Evolutionary conservation across 2,329 filamentous ascomycete species (phyloP), one percentile per base, ranked within the genome.

Genomic region (Hirsutella minnesotensis): DNA sequence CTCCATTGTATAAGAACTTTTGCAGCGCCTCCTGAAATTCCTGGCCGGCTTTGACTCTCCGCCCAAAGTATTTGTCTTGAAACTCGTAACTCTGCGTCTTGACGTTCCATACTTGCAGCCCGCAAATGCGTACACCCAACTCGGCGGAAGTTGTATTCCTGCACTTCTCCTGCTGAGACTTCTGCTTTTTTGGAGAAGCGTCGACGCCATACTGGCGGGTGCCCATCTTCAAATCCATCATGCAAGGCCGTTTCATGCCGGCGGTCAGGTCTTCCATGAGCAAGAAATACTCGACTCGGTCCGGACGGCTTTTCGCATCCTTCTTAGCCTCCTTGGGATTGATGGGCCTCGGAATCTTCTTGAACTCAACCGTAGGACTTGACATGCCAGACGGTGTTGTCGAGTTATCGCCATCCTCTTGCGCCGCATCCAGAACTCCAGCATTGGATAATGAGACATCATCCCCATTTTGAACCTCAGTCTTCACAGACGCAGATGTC

Each of bases 181-280:
- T 81, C 56, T 89, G 86, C 62, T 98, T 98, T 69, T 94, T 94
- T 36, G 87, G 80, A 42, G 76, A 81, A 2, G 92, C 92, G 52
- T 96, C 89, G 12, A 96, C 79, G 8, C 92, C 92, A 59, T 95
- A 96, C 58, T 98, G 92, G 2, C 92, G 81, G 8, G 92, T 98
- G 18, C 92, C 92, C 92, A 98, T 98, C 60, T 98, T 98, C 48
- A 98, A 70, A 58, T 98, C 92, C 62, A 98, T 83, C 46, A 98
- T 94, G 63, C 92, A 96, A 5, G 92, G 92, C 40, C 85, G 81
- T 58, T 87, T 89, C 92, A 98, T 96, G 29, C 90, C 90, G 2
- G 90, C 86, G 1, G 92, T 98, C 39, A 98, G 73, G 59, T 98
- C 92, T 62, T 98, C 92, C 9, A 98, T 68, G 1, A 98, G 72